Conservation (phyloP, 352 stramenopile genomes). For the Globisporangium okanoganense region DNA sequence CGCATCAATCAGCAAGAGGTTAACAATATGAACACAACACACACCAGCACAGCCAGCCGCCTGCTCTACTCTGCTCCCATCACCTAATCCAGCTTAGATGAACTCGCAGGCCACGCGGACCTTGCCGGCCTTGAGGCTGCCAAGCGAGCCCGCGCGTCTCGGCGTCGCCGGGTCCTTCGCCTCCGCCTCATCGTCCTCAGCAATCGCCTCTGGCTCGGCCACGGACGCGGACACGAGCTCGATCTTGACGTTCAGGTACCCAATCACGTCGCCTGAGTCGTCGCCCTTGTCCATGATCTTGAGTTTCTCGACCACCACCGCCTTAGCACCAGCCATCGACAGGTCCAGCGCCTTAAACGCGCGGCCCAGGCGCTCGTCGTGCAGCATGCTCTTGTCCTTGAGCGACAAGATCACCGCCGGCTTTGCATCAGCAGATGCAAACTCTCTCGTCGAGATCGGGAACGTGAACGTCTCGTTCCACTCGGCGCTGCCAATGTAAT, state of each 20-base stretch:
- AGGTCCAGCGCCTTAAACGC: constrained; percentile 16
- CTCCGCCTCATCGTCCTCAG: background rate
- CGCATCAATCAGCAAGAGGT: too few species aligned
- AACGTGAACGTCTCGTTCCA: constrained; percentile 87
- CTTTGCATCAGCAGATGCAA: constrained; percentile 17
- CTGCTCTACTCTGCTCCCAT: too few species aligned
- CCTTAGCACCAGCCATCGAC: constrained; percentile 4
- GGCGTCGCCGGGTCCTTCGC: background rate
- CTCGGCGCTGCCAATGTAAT: constrained; percentile 35
- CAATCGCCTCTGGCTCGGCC: background rate
- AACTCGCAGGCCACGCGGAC: constrained; percentile 23
- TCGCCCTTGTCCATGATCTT: constrained; percentile 19
- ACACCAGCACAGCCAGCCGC: too few species aligned
- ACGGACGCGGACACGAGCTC: constrained; percentile 19
- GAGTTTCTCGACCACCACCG: constrained; percentile 10
- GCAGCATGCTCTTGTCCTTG: constrained; percentile 54
- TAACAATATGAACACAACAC: too few species aligned
- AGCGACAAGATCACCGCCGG: constrained; percentile 28
- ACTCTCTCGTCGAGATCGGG: constrained; percentile 48
- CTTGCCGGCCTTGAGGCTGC: constrained; percentile 21
- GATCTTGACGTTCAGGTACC: constrained; percentile 22
- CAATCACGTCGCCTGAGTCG: constrained; percentile 17
- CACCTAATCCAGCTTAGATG: too few species aligned
- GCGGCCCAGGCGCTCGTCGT: constrained; percentile 39
- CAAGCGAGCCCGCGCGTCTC: background rate